Evolutionary conservation across 2,329 filamentous ascomycete species (phyloP).

Genomic region (Fusarium bactridioides): DNA sequence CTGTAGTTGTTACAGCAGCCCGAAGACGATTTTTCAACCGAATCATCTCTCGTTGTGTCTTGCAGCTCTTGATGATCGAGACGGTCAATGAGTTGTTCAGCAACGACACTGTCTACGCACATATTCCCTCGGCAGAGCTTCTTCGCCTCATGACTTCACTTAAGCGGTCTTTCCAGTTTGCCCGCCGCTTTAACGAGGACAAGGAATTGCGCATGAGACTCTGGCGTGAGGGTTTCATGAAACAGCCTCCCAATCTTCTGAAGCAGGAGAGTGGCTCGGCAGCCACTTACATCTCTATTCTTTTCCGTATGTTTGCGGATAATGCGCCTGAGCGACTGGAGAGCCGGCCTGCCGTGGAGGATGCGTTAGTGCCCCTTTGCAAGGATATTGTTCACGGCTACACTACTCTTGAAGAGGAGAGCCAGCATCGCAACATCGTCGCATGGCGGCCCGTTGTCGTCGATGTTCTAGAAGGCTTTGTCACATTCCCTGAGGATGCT

Average conservation of each 20-base stretch:
- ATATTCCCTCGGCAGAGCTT: slow-evolving; percentile 90
- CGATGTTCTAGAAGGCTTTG: slow-evolving; percentile 93
- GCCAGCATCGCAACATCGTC: slow-evolving; percentile 94
- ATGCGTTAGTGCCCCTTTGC: slow-evolving; percentile 91
- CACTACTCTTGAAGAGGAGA: slow-evolving; percentile 88
- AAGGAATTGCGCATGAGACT: slow-evolving; percentile 93
- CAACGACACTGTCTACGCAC: slow-evolving; percentile 91
- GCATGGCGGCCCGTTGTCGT: slow-evolving; percentile 98
- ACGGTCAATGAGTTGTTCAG: slow-evolving; percentile 99
- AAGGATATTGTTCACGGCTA: slow-evolving; percentile 92
- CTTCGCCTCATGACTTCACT: slow-evolving; percentile 91
- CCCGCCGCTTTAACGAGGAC: slow-evolving; percentile 96
- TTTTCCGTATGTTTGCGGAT: slow-evolving; percentile 98
- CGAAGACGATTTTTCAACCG: slow-evolving; percentile 97
- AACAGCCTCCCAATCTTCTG: slow-evolving; percentile 94
- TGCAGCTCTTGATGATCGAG: slow-evolving; percentile 99
- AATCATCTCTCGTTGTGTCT: slow-evolving; percentile 97
- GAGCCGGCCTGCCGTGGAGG: slow-evolving; percentile 84
- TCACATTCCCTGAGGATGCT: slow-evolving; percentile 79
- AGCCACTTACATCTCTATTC: slow-evolving; percentile 92
- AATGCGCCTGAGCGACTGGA: slow-evolving; percentile 81
- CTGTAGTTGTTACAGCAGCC: slow-evolving; percentile 90
- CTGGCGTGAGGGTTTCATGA: slow-evolving; percentile 99
- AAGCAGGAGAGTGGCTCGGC: slow-evolving; percentile 96
- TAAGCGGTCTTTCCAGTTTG: slow-evolving; percentile 96